phyloP scores from a whole-genome alignment of 257 asterid genomes.

The Gentiana straminea region DNA sequence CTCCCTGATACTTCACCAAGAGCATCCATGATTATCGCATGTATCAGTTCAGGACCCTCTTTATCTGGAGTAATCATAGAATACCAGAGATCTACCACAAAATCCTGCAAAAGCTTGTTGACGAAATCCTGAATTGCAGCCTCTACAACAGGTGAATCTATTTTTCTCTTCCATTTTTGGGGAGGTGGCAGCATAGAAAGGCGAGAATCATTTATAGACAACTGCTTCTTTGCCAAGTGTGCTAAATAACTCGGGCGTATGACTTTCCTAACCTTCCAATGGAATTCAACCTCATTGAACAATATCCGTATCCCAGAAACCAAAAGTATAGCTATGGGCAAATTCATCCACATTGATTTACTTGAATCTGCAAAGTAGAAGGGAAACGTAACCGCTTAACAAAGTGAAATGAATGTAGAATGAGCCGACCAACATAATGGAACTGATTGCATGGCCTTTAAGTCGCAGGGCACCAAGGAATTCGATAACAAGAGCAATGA shows the following conservation, averaged over 20 bases:
- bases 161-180: conserved; percentile 82
- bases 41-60: conserved; percentile 81
- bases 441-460: neutral
- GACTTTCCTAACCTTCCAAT: conserved; percentile 55
- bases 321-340: conserved; percentile 73
- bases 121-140: conserved; percentile 77
- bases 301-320: conserved; percentile 67
- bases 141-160: conserved; percentile 76
- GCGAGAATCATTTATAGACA: conserved; percentile 80
- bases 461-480: neutral
- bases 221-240: conserved; percentile 83
- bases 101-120: conserved; percentile 72
- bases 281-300: conserved; percentile 70
- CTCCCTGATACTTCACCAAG: conserved; percentile 84
- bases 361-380: conserved; percentile 65
- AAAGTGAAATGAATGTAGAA: conserved; percentile 2
- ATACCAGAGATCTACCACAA: conserved; percentile 86
- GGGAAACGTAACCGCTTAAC: conserved; percentile 4
- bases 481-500: neutral
- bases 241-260: conserved; percentile 55
- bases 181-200: conserved; percentile 51
- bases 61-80: conserved; percentile 82
- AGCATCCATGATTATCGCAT: conserved; percentile 65
- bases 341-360: conserved; percentile 90
- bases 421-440: neutral